Conservation (phyloP, 2,329 filamentous ascomycete genomes). For the Ambrosiella cleistominuta region DNA sequence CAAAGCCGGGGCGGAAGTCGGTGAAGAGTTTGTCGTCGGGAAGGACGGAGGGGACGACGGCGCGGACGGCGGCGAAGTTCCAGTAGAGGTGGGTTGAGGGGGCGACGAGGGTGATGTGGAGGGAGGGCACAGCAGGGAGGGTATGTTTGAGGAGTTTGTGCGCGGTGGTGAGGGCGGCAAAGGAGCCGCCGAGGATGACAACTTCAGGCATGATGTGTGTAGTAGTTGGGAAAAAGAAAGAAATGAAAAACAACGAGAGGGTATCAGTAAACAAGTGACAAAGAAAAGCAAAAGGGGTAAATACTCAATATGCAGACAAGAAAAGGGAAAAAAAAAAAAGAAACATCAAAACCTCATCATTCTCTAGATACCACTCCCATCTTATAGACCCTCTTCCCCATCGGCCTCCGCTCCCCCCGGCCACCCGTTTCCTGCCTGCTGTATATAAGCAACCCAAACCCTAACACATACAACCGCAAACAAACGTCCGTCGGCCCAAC, state of each 20-base stretch:
- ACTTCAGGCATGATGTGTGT: slow-evolving; percentile 21
- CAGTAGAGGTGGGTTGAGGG: slow-evolving; percentile 34
- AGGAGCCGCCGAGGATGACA: slow-evolving; percentile 33
- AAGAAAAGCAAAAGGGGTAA: neutral
- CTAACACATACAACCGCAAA: too few relatives aligned
- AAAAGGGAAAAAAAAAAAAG: neutral
- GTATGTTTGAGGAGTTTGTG: slow-evolving; percentile 32
- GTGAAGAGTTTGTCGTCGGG: slow-evolving; percentile 23
- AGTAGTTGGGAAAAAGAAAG: neutral
- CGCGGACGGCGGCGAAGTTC: slow-evolving; percentile 30
- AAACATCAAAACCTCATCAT: neutral
- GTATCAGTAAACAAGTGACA: neutral
- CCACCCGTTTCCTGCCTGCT: too few relatives aligned
- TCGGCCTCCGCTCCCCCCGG: too few relatives aligned
- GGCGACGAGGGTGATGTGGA: slow-evolving; percentile 29
- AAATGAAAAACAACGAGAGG: neutral
- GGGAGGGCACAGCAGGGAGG: slow-evolving; percentile 22
- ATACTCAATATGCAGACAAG: neutral
- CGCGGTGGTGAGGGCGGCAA: slow-evolving; percentile 28
- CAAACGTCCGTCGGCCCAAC: too few relatives aligned
- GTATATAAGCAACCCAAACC: too few relatives aligned
- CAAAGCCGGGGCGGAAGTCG: slow-evolving; percentile 26
- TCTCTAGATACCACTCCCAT: neutral
- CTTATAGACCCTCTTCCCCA: neutral
- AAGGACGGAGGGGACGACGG: slow-evolving; percentile 29